Evolutionary conservation across 768 basidiomycete species (phyloP), one percentile per base, ranked within the genome.

Genomic region (Boletus reticulatus): DNA sequence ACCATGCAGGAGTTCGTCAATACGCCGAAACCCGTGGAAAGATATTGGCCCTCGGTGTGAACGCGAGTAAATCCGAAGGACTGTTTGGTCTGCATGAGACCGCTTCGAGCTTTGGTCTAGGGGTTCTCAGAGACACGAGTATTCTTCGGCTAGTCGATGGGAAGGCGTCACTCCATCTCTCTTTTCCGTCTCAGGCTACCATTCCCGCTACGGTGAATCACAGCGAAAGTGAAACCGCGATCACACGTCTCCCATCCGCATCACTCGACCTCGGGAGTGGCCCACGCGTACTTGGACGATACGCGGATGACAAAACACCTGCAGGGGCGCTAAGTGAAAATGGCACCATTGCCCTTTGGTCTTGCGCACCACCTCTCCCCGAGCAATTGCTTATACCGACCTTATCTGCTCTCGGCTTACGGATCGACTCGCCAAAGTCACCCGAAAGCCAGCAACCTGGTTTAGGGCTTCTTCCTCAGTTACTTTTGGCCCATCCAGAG

Each of bases 21-120:
- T 96, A 83, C 59, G 80, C 89, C 8, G 76, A 83, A 39, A 60
- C 72, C 8, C 93, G 94, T 0, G 94, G 94, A 3, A 73, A 73
- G n/a, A 81, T 87, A 59, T 72, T 94, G 5, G 84, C 83, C 4
- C 74, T 94, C 13, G 84, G 85, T 45, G 80, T 81, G 6, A 82
- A 83, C 1, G 78, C 79, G 1, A 85, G 81, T 47, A 81, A 82
- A 52, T 79, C 78, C 0, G 74, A 75, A 41, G 67, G 71, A 5
- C 32, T 65, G 14, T 68, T 75, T 22, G 73, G 74, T 50, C 43
- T 73, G 19, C 64, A 72, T 39, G 44, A 56, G n/a, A 42, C 74
- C 13, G 71, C 75, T 29, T 73, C 60, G 53, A 60, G 66, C 41
- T 46, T 57, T 62, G 66, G 72, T 48, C 56, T 71, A 38, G 69